These are phyloP conservation scores for Musa acuminata DNA, from an alignment of 176 grass and related monocot species.

Conservation along the genomic window DNA sequence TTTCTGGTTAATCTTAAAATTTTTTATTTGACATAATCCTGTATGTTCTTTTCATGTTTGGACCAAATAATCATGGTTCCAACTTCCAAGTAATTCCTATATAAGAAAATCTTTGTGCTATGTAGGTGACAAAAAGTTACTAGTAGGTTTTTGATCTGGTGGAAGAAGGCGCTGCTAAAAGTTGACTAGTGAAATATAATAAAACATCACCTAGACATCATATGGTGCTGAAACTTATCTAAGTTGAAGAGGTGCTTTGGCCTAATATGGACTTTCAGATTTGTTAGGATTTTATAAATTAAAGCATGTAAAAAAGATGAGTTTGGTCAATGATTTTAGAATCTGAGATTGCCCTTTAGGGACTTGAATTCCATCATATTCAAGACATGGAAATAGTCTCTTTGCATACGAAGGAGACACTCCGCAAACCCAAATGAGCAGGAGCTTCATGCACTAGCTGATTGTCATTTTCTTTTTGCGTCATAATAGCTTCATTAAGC, in stretches of 20 bases:
- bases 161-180: not conserved
- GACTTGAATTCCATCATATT: too few species aligned
- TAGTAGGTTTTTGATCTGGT: not conserved
- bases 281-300: not conserved
- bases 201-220: too few species aligned
- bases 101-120: not conserved
- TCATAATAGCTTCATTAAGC: too few species aligned
- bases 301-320: too few species aligned
- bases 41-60: not conserved
- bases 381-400: too few species aligned
- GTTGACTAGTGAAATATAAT: not conserved
- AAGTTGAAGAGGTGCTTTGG: not conserved
- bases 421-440: too few species aligned
- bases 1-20: conserved; percentile 9
- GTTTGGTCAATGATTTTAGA: too few species aligned
- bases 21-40: not conserved
- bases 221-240: not conserved
- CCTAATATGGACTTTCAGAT: not conserved
- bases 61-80: not conserved
- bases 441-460: too few species aligned
- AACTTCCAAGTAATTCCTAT: not conserved
- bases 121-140: not conserved
- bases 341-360: too few species aligned
- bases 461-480: too few species aligned
- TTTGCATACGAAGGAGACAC: too few species aligned